phyloP scores from a whole-genome alignment of 805 yeast species.

The Ogataea nitratoaversa region DNA sequence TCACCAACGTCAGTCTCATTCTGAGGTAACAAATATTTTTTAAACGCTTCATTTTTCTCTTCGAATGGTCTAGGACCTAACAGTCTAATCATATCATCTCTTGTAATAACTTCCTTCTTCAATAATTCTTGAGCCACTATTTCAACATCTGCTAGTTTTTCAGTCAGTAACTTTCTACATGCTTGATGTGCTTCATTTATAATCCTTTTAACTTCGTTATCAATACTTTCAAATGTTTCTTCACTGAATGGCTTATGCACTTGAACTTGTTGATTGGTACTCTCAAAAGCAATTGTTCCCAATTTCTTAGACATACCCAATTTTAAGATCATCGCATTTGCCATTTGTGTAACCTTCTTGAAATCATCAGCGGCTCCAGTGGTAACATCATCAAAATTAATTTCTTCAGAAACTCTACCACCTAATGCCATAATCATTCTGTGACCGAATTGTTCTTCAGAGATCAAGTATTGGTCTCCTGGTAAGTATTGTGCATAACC shows the following conservation, averaged over 20 bases:
- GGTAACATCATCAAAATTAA: slow-evolving; percentile 87
- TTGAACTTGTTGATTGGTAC: slow-evolving; percentile 50
- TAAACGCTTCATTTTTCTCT: slow-evolving; percentile 87
- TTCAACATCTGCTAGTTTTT: slow-evolving; percentile 72
- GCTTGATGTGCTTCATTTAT: slow-evolving; percentile 69
- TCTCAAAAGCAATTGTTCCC: slow-evolving; percentile 80
- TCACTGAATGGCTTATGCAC: slow-evolving; percentile 79
- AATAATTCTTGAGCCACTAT: slow-evolving; percentile 84
- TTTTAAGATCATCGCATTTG: slow-evolving; percentile 85
- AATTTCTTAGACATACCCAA: slow-evolving; percentile 87
- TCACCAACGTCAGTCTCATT: slow-evolving; percentile 10
- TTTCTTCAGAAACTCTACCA: slow-evolving; percentile 94
- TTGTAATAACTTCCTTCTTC: slow-evolving; percentile 81
- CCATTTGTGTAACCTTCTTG: slow-evolving; percentile 92
- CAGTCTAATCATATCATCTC: slow-evolving; percentile 88
- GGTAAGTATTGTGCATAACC: slow-evolving; percentile 98
- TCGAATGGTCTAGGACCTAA: slow-evolving; percentile 91
- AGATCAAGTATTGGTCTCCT: slow-evolving; percentile 79
- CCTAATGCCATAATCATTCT: slow-evolving; percentile 97
- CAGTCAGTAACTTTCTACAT: slow-evolving; percentile 65
- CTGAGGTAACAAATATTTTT: slow-evolving; percentile 47
- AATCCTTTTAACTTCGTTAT: slow-evolving; percentile 74
- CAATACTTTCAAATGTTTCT: slow-evolving; percentile 76
- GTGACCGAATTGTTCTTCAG: slow-evolving; percentile 68
- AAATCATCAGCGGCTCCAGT: slow-evolving; percentile 97